phyloP scores from a whole-genome alignment of 495 filamentous ascomycete genomes.

The Aspergillus carlsbadensis region DNA sequence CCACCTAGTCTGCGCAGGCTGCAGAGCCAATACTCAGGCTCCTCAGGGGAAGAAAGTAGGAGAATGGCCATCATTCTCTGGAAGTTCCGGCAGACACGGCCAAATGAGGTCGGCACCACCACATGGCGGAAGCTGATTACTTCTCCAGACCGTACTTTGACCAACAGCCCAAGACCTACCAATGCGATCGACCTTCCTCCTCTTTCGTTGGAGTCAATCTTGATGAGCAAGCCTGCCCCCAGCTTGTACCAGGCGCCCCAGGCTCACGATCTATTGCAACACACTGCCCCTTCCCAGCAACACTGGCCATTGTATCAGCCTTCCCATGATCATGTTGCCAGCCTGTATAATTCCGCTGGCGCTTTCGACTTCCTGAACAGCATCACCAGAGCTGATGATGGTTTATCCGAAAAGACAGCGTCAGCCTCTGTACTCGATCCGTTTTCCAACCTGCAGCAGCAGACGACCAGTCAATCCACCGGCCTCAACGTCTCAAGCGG shows the following conservation, averaged over 20 bases:
- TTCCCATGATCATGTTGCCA: constrained; percentile 37
- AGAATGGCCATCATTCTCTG: constrained; percentile 52
- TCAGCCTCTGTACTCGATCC: constrained; percentile 43
- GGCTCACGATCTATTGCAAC: constrained; percentile 35
- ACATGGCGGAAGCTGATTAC: constrained; percentile 53
- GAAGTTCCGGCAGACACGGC: constrained; percentile 50
- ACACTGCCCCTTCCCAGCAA: constrained; percentile 27
- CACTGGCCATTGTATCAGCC: constrained; percentile 41
- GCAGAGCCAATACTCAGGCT: constrained; percentile 30
- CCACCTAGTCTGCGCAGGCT: constrained; percentile 31
- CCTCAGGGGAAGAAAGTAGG: constrained; percentile 35
- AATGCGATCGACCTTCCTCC: constrained; percentile 42
- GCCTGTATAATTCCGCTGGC: constrained; percentile 36
- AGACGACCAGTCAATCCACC: constrained; percentile 34
- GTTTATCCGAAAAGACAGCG: constrained; percentile 39
- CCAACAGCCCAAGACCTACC: constrained; percentile 37
- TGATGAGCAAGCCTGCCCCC: constrained; percentile 35
- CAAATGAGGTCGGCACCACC: constrained; percentile 47
- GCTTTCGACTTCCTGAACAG: constrained; percentile 38
- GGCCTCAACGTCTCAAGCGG: constrained; percentile 31
- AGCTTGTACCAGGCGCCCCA: constrained; percentile 37
- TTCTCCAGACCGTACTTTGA: constrained; percentile 36
- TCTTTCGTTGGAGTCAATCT: constrained; percentile 40
- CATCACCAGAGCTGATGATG: constrained; percentile 40
- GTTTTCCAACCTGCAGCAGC: constrained; percentile 33